Evolutionary conservation across 305 asterid genomes (phyloP), one percentile per base, ranked within the genome.

Genomic region (Rubia peregrina): DNA sequence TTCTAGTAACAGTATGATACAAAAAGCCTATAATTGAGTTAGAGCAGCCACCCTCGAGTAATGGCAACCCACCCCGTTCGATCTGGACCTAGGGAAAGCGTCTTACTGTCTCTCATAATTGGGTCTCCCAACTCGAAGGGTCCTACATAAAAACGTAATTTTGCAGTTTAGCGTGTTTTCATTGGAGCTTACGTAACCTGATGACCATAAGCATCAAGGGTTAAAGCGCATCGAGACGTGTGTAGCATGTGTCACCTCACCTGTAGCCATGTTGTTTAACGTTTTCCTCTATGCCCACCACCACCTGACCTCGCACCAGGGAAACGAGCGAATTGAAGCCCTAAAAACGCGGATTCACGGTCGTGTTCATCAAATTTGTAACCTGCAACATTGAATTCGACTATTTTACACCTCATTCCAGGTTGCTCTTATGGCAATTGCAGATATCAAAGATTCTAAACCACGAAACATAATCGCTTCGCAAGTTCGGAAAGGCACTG

Each of bases 291-390:
- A 76, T 75, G 78, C 82, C 92, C 94, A 55, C 92, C 87, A 78
- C 92, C 95, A 73, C n/a, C n/a, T n/a, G 96, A 85, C 88, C 95
- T 85, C 65, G 95, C 90, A 84, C 95, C 97, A 73, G 95, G 90
- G 79, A 77, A 71, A 82, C 96, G 95, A 78, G 97, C 88, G 64
- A 88, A 92, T 76, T 90, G 96, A 74, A 90, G 86, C 86, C 95
- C 81, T 74, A 92, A 78, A 75, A 76, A 71, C 71, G 78, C 81
- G 0, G 98, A 83, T 55, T 92, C 96, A 5, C 89, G 95, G 65
- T 92, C 98, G 56, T 87, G 91, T 76, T 88, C 95, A 17, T 92
- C 95, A 65, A 89, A 85, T 71, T 77, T 81, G 78, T 92, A 90
- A 85, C 96, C 96, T 88, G 96, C 96, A 89, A 89, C 78, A 88